phyloP scores from a whole-genome alignment of 352 stramenopile genomes.

The Blastocystis sp. region DNA sequence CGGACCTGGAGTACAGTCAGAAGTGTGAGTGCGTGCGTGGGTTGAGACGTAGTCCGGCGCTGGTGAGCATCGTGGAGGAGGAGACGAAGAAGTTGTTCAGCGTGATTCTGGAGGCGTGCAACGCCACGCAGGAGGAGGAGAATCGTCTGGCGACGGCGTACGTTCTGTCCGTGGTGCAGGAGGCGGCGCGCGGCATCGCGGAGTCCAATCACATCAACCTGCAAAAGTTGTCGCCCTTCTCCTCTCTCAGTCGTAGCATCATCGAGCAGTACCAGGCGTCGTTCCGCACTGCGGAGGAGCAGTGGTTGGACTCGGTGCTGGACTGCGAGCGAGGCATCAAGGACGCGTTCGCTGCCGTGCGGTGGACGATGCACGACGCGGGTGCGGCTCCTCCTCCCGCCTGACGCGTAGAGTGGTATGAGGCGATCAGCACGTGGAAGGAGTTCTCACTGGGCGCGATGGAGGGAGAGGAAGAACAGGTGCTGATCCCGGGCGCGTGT shows the following conservation, averaged over 20 bases:
- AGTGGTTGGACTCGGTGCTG: neutral
- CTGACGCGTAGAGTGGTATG: constrained; percentile 10
- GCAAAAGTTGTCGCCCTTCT: neutral
- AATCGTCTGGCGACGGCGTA: neutral
- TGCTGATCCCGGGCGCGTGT: constrained; percentile 5
- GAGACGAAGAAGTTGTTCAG: constrained; percentile 12
- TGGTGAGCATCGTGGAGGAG: constrained; percentile 5
- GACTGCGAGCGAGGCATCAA: neutral
- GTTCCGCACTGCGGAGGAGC: neutral
- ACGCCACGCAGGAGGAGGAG: neutral
- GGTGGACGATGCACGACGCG: constrained; percentile 20
- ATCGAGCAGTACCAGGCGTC: neutral
- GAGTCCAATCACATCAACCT: neutral
- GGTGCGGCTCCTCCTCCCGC: neutral
- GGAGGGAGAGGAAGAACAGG: constrained; percentile 15
- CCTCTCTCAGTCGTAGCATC: neutral
- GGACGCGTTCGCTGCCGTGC: neutral
- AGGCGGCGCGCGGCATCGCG: neutral
- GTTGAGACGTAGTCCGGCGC: neutral
- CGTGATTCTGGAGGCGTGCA: neutral
- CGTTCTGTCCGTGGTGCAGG: neutral
- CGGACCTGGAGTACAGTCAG: constrained; percentile 16
- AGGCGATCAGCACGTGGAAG: constrained; percentile 25
- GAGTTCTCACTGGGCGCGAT: neutral
- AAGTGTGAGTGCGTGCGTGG: neutral